These are phyloP conservation scores for Camellia oleifera DNA, from an alignment of 179 eudicot species.

Conservation along the genomic window DNA sequence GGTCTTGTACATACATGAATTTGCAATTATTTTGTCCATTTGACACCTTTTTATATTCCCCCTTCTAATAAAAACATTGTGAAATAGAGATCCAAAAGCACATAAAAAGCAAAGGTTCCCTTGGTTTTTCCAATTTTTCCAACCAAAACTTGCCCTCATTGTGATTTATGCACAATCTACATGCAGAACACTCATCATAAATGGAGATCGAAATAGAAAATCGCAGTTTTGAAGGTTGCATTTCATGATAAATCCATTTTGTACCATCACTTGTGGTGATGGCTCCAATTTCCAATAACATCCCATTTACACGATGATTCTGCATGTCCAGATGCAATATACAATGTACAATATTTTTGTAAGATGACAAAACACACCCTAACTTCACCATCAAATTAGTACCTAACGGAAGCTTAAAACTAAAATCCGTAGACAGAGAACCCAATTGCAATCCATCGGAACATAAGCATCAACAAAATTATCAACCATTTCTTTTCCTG, in stretches of 20 bases:
- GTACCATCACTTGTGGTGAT: not conserved
- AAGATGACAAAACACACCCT: not conserved
- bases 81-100: too few relatives aligned
- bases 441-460: not conserved
- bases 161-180: not conserved
- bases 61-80: too few relatives aligned
- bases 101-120: not conserved
- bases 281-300: not conserved
- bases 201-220: not conserved
- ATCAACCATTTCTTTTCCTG: not conserved
- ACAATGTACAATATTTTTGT: not conserved
- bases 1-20: too few relatives aligned
- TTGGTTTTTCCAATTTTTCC: not conserved
- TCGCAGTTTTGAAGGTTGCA: not conserved
- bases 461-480: not conserved
- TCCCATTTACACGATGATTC: not conserved
- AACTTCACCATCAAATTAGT: not conserved
- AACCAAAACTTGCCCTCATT: not conserved
- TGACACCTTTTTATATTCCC: too few relatives aligned
- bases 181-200: not conserved
- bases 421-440: not conserved
- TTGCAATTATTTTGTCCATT: too few relatives aligned
- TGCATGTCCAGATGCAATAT: not conserved
- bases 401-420: not conserved
- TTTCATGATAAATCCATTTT: not conserved